A percentile compares a stretch with the other conserved stretches of the same genome.
Conservation (phyloP, 192 early-diverging fungal genomes). For the Umbelopsis sp. region DNA sequence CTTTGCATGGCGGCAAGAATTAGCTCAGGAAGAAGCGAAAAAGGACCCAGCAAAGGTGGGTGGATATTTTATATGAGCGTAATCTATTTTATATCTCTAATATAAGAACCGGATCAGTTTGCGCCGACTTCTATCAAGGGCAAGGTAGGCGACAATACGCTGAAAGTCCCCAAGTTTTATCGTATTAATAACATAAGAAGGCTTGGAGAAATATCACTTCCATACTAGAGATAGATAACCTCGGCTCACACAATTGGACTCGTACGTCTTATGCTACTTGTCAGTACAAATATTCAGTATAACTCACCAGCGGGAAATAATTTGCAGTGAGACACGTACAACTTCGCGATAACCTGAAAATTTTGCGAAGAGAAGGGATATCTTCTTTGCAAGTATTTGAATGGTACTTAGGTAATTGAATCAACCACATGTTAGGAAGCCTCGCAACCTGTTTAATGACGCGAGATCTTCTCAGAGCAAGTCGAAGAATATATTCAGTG, state of each 20-base stretch:
- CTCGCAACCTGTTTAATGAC: background rate
- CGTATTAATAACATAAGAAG: background rate
- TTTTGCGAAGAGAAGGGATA: conserved; percentile 18
- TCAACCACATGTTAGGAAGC: background rate
- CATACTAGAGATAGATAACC: conserved; percentile 12
- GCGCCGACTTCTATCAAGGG: conserved; percentile 17
- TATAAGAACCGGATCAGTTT: background rate
- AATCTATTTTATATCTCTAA: background rate
- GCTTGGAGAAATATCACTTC: conserved; percentile 12
- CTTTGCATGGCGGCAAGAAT: conserved; percentile 14
- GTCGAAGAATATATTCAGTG: background rate
- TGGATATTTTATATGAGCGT: background rate
- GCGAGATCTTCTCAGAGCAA: background rate
- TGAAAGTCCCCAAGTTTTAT: background rate
- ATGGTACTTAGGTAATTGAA: conserved; percentile 1
- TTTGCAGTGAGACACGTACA: conserved; percentile 14
- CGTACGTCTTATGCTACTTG: background rate
- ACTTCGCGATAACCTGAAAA: conserved; percentile 12
- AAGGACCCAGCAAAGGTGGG: conserved; percentile 7
- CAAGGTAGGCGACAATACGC: background rate
- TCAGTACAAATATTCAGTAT: background rate
- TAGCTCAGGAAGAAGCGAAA: conserved; percentile 4
- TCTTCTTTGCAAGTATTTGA: conserved; percentile 1
- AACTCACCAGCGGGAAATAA: too few relatives aligned
- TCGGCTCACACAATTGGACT: conserved; percentile 10